These are phyloP conservation scores for Rhizoctonia solani DNA, from an alignment of 1,284 basidiomycete species.

Conservation along the genomic window DNA sequence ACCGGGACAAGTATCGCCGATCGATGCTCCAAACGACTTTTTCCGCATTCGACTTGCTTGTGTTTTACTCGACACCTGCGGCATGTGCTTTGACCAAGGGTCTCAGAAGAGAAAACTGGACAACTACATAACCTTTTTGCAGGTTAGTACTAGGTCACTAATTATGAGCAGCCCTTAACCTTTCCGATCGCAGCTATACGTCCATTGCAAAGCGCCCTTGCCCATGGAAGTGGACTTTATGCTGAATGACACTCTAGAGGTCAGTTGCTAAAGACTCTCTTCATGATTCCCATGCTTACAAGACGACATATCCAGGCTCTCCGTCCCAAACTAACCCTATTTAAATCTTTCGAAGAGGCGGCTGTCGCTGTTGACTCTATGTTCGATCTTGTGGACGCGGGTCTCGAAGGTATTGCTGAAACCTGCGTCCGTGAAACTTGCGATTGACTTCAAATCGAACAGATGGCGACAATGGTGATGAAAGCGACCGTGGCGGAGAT, in stretches of 20 bases:
- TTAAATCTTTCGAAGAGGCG: slow-evolving; percentile 81
- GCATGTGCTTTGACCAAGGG: slow-evolving; percentile 96
- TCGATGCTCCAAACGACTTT: slow-evolving; percentile 95
- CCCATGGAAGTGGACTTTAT: slow-evolving; percentile 99
- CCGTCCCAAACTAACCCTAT: slow-evolving; percentile 70
- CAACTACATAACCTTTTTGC: slow-evolving; percentile 90
- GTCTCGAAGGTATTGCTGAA: slow-evolving; percentile 55
- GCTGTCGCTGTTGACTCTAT: slow-evolving; percentile 87
- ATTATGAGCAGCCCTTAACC: neutral
- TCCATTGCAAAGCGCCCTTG: slow-evolving; percentile 81
- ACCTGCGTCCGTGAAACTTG: neutral
- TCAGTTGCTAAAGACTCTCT: slow-evolving; percentile 44
- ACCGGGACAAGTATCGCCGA: slow-evolving; percentile 72
- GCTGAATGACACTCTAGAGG: slow-evolving; percentile 91
- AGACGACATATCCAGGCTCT: slow-evolving; percentile 60
- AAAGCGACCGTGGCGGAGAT: slow-evolving; percentile 64
- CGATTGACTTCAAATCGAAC: neutral
- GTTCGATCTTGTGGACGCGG: slow-evolving; percentile 64
- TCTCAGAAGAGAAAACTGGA: slow-evolving; percentile 90
- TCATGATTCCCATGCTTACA: slow-evolving; percentile 16
- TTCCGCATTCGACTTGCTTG: slow-evolving; percentile 94
- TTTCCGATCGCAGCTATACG: slow-evolving; percentile 67
- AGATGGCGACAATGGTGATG: slow-evolving; percentile 39
- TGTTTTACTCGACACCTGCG: slow-evolving; percentile 91
- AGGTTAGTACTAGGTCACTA: slow-evolving; percentile 57